These are phyloP conservation scores for Mycena vitilis DNA, from an alignment of 768 basidiomycete genomes.

Conservation along the genomic window DNA sequence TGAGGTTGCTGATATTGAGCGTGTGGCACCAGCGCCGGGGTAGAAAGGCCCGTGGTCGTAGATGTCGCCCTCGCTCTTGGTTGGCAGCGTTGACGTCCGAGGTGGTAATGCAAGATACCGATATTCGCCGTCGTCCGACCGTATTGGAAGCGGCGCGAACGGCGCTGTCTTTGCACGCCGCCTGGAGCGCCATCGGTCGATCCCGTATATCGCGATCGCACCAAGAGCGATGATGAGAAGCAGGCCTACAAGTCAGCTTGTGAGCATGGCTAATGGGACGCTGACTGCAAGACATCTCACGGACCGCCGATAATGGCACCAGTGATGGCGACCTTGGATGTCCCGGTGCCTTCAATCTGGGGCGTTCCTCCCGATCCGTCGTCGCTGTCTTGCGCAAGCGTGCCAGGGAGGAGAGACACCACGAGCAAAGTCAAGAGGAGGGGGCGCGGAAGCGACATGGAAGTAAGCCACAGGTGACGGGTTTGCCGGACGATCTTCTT, in stretches of 20 bases:
- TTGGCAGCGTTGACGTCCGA: background rate
- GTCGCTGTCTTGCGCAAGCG: background rate
- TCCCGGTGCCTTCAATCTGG: background rate
- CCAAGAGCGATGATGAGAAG: slow-evolving; percentile 20
- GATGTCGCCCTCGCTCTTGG: background rate
- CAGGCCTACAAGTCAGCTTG: background rate
- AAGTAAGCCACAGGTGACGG: background rate
- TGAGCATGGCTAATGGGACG: background rate
- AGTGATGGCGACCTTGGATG: slow-evolving; percentile 27
- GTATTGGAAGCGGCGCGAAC: slow-evolving; percentile 12
- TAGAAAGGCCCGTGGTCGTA: background rate
- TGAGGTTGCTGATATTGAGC: too few relatives aligned
- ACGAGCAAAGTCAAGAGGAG: background rate
- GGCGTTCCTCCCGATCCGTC: background rate
- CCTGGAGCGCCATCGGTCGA: slow-evolving; percentile 13
- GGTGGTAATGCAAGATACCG: slow-evolving; percentile 13
- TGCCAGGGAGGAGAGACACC: background rate
- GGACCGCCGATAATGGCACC: slow-evolving; percentile 26
- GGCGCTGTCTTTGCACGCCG: background rate
- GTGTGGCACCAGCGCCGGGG: background rate
- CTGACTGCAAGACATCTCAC: background rate
- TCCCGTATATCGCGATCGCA: slow-evolving; percentile 19
- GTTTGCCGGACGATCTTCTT: slow-evolving; percentile 7
- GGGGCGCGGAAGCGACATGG: slow-evolving; percentile 7
- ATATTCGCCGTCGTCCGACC: slow-evolving; percentile 11